phyloP scores from a whole-genome alignment of 2,329 filamentous ascomycete genomes.

The Scedosporium aurantiacum region DNA sequence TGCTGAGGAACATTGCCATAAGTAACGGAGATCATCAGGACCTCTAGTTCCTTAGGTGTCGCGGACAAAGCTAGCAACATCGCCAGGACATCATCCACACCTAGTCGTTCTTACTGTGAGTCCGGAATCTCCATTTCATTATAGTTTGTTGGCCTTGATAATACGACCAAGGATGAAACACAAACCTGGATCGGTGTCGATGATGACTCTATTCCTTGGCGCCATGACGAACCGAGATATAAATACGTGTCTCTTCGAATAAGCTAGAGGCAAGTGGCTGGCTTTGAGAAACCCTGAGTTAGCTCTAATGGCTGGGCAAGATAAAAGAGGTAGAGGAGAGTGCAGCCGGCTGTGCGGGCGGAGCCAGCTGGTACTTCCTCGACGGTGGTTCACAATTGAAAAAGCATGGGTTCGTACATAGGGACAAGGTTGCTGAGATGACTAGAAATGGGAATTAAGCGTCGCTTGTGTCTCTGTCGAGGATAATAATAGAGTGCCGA shows the following conservation, averaged over 20 bases:
- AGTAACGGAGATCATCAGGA: conserved; percentile 76
- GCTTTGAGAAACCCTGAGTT: too few relatives aligned
- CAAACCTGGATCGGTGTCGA: conserved; percentile 84
- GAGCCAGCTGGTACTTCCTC: too few relatives aligned
- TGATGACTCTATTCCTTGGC: conserved; percentile 64
- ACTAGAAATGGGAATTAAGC: too few relatives aligned
- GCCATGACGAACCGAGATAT: conserved; percentile 35
- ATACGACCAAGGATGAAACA: neutral
- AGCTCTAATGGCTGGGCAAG: too few relatives aligned
- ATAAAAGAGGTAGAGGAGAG: too few relatives aligned
- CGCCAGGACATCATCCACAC: conserved; percentile 84
- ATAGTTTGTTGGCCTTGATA: neutral
- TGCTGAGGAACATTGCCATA: conserved; percentile 89
- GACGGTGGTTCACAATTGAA: too few relatives aligned
- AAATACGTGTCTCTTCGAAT: neutral
- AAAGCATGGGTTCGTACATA: too few relatives aligned
- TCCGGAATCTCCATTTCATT: neutral
- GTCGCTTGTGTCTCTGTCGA: too few relatives aligned
- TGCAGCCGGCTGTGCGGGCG: too few relatives aligned
- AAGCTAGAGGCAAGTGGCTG: neutral
- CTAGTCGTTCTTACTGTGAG: conserved; percentile 24
- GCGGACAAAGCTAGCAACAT: conserved; percentile 78
- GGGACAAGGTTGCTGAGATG: too few relatives aligned
- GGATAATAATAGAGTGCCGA: too few relatives aligned
- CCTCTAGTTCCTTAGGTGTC: conserved; percentile 71